Base-by-base conservation (phyloP, 176 grass and related monocot species). In the Bonia amplexicaulis region DNA sequence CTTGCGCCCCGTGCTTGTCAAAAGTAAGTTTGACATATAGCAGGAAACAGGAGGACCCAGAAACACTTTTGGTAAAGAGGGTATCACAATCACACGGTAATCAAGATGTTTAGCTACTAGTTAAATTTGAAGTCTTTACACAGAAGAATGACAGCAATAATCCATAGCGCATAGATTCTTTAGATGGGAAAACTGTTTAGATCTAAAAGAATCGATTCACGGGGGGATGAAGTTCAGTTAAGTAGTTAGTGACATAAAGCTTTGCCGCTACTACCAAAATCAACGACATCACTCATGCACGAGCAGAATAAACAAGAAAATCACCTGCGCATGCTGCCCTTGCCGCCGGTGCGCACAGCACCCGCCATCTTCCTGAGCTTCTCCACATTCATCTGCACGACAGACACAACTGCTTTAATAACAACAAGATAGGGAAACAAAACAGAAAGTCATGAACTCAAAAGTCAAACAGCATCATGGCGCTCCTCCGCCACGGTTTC, bases 361-460 rank as follows among this genome's bases (percentile, higher is more conserved):
- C 89, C 86, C 6, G 92, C 92, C 92, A 93, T 93, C 85, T 88
- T 93, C 85, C 79, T 86, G n/a, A 93, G 92, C 89, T 80, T 93
- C 39, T 91, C 92, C 17, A 87, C 89, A 70, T 93, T 76, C 92
- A 93, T 93, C 92, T 93, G 89, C 29, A 77, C 2, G 19, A 62
- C 0, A 53, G 5, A 27, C 3, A 13, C 3, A 4, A 13, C 7
- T 12, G 9, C 13, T 33, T 54, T 12, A 74, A 15, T 29, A 55
- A 13, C 16, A 49, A n/a, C 23, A 31, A 62, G 25, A 25, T 7
- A 60, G 3, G 8, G 47, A 58, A 20, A 62, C 12, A 61, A 42
- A 57, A 73, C n/a, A 27, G 16, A 42, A 23, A 10, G 55, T 40
- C 58, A 59, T 72, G 9, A 31, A 33, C 9, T 81, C 47, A 25